These are phyloP conservation scores for Pestalotiopsis sp. DNA, from an alignment of 2,329 filamentous ascomycete genomes.

Conservation along the genomic window DNA sequence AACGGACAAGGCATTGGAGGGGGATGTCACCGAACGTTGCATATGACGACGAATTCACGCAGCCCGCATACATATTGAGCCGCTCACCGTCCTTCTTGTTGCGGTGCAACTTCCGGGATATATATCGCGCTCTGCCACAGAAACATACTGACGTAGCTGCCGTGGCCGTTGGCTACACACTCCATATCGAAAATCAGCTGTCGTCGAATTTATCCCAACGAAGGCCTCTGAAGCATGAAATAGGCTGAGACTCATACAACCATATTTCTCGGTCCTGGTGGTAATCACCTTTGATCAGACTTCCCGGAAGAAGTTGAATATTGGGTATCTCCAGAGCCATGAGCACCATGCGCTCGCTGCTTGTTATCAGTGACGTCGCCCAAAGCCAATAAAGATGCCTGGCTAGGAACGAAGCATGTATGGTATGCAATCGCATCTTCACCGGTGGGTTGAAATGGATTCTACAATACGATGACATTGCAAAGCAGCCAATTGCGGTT, in stretches of 20 bases:
- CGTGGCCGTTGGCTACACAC: neutral
- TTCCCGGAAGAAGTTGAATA: too few relatives aligned
- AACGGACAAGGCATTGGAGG: slow-evolving; percentile 16
- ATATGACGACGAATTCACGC: slow-evolving; percentile 25
- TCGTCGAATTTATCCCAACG: neutral
- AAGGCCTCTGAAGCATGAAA: neutral
- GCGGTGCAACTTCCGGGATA: slow-evolving; percentile 17
- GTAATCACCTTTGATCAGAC: too few relatives aligned
- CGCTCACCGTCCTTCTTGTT: neutral
- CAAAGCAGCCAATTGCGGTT: neutral
- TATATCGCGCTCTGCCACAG: slow-evolving; percentile 13
- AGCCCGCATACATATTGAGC: slow-evolving; percentile 18
- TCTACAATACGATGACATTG: neutral
- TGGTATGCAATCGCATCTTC: neutral
- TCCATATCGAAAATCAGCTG: neutral
- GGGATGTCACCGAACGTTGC: slow-evolving; percentile 24
- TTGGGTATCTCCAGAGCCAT: too few relatives aligned
- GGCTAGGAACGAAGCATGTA: neutral
- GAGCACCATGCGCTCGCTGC: neutral
- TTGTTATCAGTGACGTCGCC: neutral
- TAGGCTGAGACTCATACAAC: too few relatives aligned
- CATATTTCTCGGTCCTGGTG: too few relatives aligned
- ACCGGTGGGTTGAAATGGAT: neutral
- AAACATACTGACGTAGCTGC: slow-evolving; percentile 6
- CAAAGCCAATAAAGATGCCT: neutral